phyloP scores from a whole-genome alignment of 1,139 yeast species.

The Pichia sp. region DNA sequence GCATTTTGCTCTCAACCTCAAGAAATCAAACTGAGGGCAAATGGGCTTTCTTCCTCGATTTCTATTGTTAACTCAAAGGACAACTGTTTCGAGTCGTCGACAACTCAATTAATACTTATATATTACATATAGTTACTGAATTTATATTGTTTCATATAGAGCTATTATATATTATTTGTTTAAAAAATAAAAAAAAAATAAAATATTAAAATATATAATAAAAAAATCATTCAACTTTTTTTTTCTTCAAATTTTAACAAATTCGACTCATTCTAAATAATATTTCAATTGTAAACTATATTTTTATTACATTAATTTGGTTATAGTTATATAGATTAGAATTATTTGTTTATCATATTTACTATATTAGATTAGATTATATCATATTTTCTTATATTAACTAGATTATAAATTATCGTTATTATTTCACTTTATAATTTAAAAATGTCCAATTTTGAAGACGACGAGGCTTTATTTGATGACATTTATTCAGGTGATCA shows the following conservation, averaged over 20 bases:
- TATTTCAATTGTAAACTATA: constrained; percentile 11
- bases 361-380: background rate
- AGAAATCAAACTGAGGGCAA: no score
- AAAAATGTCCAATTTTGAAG: constrained; percentile 49
- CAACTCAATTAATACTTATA: background rate
- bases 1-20: no score
- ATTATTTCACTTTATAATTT: no score
- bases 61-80: no score
- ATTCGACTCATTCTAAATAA: no score
- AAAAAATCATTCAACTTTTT: no score
- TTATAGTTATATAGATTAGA: constrained; percentile 9
- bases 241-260: no score
- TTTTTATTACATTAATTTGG: background rate
- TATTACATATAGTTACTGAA: background rate
- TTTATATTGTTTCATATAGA: background rate
- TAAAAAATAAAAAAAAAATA: background rate
- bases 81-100: no score
- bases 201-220: background rate
- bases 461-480: constrained; percentile 60
- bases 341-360: constrained; percentile 2
- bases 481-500: constrained; percentile 36
- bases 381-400: no score
- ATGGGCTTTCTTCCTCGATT: no score
- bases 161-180: background rate
- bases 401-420: no score